These are phyloP conservation scores for Dacryopinax primogenitus DNA, from an alignment of 768 basidiomycete genomes.

Conservation along the genomic window DNA sequence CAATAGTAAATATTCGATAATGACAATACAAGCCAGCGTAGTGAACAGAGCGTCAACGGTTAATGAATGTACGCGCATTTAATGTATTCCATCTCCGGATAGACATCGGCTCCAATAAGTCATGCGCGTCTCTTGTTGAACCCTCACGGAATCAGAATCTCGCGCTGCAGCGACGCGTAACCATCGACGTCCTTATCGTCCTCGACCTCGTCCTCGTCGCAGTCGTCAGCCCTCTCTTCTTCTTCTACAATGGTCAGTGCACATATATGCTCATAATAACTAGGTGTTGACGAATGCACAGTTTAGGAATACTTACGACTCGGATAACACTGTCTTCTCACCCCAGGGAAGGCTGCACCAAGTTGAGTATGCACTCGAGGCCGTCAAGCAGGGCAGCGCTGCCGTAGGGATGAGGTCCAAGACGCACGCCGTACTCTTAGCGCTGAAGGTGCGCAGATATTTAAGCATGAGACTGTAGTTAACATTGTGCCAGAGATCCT, in stretches of 20 bases:
- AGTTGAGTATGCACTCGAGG: slow-evolving; percentile 97
- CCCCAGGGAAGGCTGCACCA: slow-evolving; percentile 95
- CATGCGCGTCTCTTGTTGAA: no score
- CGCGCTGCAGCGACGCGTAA: slow-evolving; percentile 5
- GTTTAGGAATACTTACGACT: slow-evolving; percentile 97
- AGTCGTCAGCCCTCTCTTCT: slow-evolving; percentile 7
- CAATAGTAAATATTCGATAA: no score
- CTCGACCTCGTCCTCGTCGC: not conserved
- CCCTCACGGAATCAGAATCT: slow-evolving; percentile 3
- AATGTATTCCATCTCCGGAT: no score
- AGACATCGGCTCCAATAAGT: no score
- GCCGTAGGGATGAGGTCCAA: slow-evolving; percentile 92
- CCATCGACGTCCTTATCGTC: no score
- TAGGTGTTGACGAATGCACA: slow-evolving; percentile 22
- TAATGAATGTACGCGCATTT: no score
- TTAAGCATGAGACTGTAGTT: not conserved
- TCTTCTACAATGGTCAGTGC: not conserved
- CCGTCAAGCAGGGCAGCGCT: slow-evolving; percentile 99
- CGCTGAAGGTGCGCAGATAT: slow-evolving; percentile 59
- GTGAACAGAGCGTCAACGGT: no score
- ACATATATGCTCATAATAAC: not conserved
- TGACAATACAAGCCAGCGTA: no score
- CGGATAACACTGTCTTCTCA: slow-evolving; percentile 94
- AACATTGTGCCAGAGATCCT: slow-evolving; percentile 50
- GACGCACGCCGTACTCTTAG: slow-evolving; percentile 84